Conservation (phyloP, 2,329 filamentous ascomycete genomes). For the Thermoascus crustaceus region DNA sequence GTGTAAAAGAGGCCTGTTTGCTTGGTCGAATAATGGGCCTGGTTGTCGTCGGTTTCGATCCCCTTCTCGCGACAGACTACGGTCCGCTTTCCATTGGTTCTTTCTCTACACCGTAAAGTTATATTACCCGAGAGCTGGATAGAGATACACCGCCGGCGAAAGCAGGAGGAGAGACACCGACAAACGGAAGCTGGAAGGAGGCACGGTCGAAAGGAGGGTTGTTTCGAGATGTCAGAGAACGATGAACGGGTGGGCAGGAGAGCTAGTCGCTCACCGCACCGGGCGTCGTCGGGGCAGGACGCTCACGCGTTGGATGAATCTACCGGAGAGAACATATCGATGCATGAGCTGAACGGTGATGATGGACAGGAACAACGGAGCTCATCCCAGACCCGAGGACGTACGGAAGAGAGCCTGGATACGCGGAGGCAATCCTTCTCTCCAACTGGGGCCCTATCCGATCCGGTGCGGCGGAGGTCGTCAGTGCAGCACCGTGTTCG, state of each 20-base stretch:
- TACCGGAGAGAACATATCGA: background rate
- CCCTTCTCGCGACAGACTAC: background rate
- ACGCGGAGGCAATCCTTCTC: constrained; percentile 1
- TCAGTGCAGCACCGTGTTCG: constrained; percentile 15
- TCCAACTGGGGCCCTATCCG: constrained; percentile 4
- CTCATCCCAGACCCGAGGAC: background rate
- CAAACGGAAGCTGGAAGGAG: background rate
- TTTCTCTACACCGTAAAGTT: too few relatives aligned
- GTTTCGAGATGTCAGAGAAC: background rate
- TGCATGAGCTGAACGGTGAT: background rate
- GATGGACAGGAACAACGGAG: background rate
- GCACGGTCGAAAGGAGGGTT: too few relatives aligned
- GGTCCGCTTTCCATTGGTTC: background rate
- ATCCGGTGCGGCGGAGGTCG: constrained; percentile 7
- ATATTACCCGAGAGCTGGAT: too few relatives aligned
- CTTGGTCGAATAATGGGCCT: background rate
- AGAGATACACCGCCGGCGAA: too few relatives aligned
- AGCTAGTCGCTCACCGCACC: background rate
- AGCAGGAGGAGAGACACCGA: background rate
- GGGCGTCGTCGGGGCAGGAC: background rate
- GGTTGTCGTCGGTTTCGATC: background rate
- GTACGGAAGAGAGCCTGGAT: constrained; percentile 3
- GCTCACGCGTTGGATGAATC: background rate
- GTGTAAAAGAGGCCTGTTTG: background rate
- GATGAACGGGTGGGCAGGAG: background rate